Evolutionary conservation across 768 basidiomycete species (phyloP), one percentile per base, ranked within the genome.

Genomic region (Naganishia friedmannii): DNA sequence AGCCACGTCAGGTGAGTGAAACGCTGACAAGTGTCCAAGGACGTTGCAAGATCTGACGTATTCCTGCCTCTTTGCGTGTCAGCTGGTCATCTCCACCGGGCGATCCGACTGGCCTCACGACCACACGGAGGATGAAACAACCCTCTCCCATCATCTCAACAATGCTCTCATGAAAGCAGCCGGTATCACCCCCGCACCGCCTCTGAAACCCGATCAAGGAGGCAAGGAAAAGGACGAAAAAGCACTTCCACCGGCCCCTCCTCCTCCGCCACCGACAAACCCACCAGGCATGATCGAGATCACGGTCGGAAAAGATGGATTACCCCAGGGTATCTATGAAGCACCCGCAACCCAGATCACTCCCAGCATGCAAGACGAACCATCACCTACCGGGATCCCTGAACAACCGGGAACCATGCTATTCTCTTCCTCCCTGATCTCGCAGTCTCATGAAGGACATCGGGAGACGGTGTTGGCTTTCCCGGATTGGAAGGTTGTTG

Each of bases 11-110:
- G 84, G 91, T 89, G 73, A 58, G 84, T 51, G 48, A 1, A n/a
- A 26, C 23, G 48, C 15, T n/a, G 3, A n/a, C n/a, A 3, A 51
- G 72, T 5, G 39, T 9, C 9, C 55, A 13, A 21, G 23, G 3
- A 23, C 19, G 34, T 37, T 23, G n/a, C 57, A 21, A 32, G n/a
- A 37, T 37, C 32, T 37, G n/a, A 34, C 57, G 21, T 21, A 6
- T 32, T 6, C 15, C 39, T 34, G 10, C 19, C 37, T n/a, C 28
- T 32, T 26, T 23, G n/a, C 48, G 13, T 51, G 19, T 26, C 77
- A 93, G 89, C 85, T 95, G 39, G 84, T 97, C 39, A 90, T 97
- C 66, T 93, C 91, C 0, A 95, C 93, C 0, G 92, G 92, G 7
- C 88, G 90, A 81, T 84, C 87, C 23, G 92, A 98, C 82, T 97